Conservation (phyloP, 2,329 filamentous ascomycete genomes). For the Aspergillus terreus region DNA sequence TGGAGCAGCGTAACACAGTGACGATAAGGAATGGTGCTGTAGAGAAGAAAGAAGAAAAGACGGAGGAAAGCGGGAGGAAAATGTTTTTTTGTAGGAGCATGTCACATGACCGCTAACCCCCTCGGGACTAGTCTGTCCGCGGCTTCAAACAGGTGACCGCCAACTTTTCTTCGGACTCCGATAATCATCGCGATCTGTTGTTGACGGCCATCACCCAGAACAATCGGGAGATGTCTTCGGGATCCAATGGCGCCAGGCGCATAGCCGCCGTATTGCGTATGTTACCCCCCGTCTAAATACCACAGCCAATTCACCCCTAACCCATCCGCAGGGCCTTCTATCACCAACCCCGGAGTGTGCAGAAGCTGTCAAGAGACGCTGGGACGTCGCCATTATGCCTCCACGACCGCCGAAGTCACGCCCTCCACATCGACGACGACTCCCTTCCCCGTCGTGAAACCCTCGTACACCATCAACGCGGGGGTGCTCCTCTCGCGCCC, state of each 20-base stretch:
- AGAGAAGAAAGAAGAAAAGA: slow-evolving; percentile 42
- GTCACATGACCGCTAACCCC: slow-evolving; percentile 24
- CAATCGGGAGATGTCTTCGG: slow-evolving; percentile 34
- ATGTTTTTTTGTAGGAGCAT: slow-evolving; percentile 9
- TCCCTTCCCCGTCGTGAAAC: slow-evolving; percentile 30
- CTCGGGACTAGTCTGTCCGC: slow-evolving; percentile 22
- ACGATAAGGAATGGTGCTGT: slow-evolving; percentile 91
- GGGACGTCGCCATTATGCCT: slow-evolving; percentile 37
- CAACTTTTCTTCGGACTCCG: slow-evolving; percentile 34
- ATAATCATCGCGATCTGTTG: slow-evolving; percentile 10
- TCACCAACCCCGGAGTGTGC: slow-evolving; percentile 39
- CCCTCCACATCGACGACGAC: slow-evolving; percentile 19
- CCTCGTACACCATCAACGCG: slow-evolving; percentile 49
- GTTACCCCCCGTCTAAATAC: slow-evolving; percentile 10
- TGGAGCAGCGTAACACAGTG: slow-evolving; percentile 66
- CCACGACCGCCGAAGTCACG: slow-evolving; percentile 36
- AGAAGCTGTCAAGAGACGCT: slow-evolving; percentile 42
- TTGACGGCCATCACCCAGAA: slow-evolving; percentile 15
- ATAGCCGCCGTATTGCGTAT: slow-evolving; percentile 38
- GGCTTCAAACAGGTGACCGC: slow-evolving; percentile 28
- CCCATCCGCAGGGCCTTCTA: slow-evolving; percentile 28
- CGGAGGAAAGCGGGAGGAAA: slow-evolving; percentile 24
- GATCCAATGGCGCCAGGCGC: slow-evolving; percentile 40
- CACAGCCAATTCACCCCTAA: slow-evolving; percentile 3
- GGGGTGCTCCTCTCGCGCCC: slow-evolving; percentile 84